Evolutionary conservation across 345 rosid species (phyloP).

Genomic region (Citrus maxima): DNA sequence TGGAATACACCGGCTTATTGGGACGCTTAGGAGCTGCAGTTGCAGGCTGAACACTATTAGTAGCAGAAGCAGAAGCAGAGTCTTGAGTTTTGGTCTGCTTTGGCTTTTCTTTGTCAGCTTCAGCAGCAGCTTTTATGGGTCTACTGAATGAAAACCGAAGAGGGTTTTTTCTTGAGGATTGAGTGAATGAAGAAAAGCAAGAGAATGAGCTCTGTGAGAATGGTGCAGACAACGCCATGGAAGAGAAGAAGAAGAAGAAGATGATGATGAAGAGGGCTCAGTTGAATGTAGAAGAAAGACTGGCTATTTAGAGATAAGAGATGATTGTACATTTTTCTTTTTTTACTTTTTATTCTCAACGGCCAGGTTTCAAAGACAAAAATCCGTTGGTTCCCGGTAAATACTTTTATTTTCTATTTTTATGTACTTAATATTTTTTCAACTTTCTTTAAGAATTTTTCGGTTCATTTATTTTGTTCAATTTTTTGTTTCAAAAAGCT

Average conservation of each 20-base stretch:
- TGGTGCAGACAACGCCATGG: conserved; percentile 64
- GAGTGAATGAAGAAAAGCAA: conserved; percentile 25
- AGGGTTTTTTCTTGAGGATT: conserved; percentile 17
- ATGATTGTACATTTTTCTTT: neutral
- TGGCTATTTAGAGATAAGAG: conserved; percentile 17
- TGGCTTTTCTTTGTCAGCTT: conserved; percentile 46
- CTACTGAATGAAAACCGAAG: conserved; percentile 21
- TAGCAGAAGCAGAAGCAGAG: conserved; percentile 2
- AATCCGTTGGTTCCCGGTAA: neutral
- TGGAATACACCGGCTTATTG: conserved; percentile 88
- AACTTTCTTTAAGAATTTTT: neutral
- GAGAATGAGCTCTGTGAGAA: conserved; percentile 38
- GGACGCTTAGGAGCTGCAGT: conserved; percentile 38
- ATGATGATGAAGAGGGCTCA: neutral
- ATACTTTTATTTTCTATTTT: neutral
- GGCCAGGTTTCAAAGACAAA: conserved; percentile 7
- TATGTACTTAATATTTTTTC: neutral
- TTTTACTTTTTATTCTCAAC: neutral
- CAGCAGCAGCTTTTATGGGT: conserved; percentile 34
- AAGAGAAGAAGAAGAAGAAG: neutral
- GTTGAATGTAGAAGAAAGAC: neutral
- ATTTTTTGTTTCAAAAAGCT: too few relatives aligned
- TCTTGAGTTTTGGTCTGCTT: conserved; percentile 32
- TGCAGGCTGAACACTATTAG: conserved; percentile 38
- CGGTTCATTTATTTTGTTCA: too few relatives aligned